phyloP scores from a whole-genome alignment of 2,329 filamentous ascomycete species.

The Apiospora pterosperma region DNA sequence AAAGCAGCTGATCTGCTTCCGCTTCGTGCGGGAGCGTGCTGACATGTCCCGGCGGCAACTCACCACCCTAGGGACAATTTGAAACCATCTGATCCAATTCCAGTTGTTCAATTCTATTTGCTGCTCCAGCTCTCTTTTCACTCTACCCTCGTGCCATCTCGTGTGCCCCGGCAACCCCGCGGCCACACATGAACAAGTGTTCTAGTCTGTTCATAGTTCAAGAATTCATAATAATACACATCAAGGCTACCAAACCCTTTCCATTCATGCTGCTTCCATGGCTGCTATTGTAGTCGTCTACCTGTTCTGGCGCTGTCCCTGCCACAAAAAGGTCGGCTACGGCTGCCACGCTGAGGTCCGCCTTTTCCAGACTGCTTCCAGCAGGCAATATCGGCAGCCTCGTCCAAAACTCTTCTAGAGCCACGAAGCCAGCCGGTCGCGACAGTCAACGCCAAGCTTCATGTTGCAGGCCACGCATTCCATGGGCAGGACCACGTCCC shows the following conservation, averaged over 20 bases:
- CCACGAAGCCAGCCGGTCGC: too few relatives aligned
- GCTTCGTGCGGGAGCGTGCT: constrained; percentile 54
- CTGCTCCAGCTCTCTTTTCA: background rate
- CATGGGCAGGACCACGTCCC: too few relatives aligned
- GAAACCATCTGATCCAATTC: constrained; percentile 59
- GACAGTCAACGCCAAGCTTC: too few relatives aligned
- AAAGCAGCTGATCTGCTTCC: constrained; percentile 50
- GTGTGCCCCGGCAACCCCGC: background rate
- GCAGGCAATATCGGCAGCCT: too few relatives aligned
- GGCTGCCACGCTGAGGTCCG: too few relatives aligned
- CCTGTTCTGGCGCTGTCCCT: too few relatives aligned
- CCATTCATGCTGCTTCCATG: background rate
- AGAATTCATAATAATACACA: background rate
- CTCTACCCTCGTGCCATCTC: background rate
- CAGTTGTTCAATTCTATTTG: constrained; percentile 18
- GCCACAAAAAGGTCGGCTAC: too few relatives aligned
- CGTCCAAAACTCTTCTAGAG: too few relatives aligned
- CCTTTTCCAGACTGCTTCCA: too few relatives aligned
- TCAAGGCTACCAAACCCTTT: background rate
- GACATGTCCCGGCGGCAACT: constrained; percentile 62
- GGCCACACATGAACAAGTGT: background rate
- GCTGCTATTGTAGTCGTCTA: too few relatives aligned
- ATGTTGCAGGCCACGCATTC: too few relatives aligned
- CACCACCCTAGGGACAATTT: constrained; percentile 66
- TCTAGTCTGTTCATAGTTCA: background rate